phyloP scores from a whole-genome alignment of 2,329 filamentous ascomycete species.

The Chaetomium globosum region DNA sequence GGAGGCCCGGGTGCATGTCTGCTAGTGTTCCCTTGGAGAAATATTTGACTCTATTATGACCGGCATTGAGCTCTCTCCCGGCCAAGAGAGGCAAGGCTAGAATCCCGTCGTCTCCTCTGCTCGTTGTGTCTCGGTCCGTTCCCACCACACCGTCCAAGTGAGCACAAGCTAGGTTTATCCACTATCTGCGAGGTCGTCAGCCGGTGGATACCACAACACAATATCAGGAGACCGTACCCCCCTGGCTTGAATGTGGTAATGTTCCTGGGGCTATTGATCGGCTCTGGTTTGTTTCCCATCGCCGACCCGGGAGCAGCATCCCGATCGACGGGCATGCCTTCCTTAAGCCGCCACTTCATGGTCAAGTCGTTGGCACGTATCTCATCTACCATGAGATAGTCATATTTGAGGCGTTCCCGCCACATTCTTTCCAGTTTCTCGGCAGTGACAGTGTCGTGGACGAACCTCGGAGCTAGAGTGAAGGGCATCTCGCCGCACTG shows the following conservation, averaged over 20 bases:
- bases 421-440: constrained; percentile 49
- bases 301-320: constrained; percentile 40
- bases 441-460: constrained; percentile 40
- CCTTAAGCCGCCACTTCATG: constrained; percentile 46
- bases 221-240: constrained; percentile 46
- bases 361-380: constrained; percentile 45
- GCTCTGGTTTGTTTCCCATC: constrained; percentile 39
- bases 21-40: constrained; percentile 47
- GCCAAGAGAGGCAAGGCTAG: constrained; percentile 55
- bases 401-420: constrained; percentile 49
- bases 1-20: constrained; percentile 54
- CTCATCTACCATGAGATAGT: constrained; percentile 52
- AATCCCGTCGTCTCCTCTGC: constrained; percentile 51
- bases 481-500: constrained; percentile 29
- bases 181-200: constrained; percentile 51
- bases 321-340: constrained; percentile 30
- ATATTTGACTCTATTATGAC: constrained; percentile 47
- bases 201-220: neutral
- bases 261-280: constrained; percentile 38
- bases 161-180: constrained; percentile 59
- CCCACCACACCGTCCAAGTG: constrained; percentile 58
- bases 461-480: constrained; percentile 35
- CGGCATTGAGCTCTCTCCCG: constrained; percentile 52
- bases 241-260: constrained; percentile 51
- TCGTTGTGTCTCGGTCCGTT: constrained; percentile 49